Conservation (phyloP, 2,329 filamentous ascomycete genomes). For the Fusarium subtropicale region DNA sequence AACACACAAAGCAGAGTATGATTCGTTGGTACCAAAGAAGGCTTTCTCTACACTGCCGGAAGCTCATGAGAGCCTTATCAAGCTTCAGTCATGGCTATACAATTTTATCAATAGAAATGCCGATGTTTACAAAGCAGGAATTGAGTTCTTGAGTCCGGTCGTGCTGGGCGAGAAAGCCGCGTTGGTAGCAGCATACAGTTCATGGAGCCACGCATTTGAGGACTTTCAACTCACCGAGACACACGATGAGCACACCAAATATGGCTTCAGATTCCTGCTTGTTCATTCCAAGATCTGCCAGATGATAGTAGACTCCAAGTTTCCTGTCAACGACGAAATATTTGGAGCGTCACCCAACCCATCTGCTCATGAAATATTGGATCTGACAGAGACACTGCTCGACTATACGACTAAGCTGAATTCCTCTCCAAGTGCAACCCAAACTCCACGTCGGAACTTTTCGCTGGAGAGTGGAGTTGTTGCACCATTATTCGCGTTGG, state of each 20-base stretch:
- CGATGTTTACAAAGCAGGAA: not conserved
- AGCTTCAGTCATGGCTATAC: slow-evolving; percentile 32
- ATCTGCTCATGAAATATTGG: slow-evolving; percentile 9
- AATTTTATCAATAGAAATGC: slow-evolving; percentile 9
- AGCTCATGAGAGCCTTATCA: slow-evolving; percentile 21
- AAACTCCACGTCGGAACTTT: slow-evolving; percentile 25
- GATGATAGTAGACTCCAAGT: slow-evolving; percentile 28
- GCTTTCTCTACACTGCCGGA: not conserved
- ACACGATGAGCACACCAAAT: not conserved
- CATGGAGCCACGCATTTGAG: slow-evolving; percentile 10
- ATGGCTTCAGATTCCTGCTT: slow-evolving; percentile 4
- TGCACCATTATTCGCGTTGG: slow-evolving; percentile 30
- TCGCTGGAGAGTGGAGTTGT: slow-evolving; percentile 35
- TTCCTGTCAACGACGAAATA: slow-evolving; percentile 9
- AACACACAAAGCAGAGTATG: not conserved
- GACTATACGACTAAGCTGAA: slow-evolving; percentile 1
- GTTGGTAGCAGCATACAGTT: not conserved
- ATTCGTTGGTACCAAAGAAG: too few species aligned
- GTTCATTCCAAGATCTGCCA: slow-evolving; percentile 18
- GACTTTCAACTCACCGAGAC: not conserved
- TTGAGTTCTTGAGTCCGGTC: not conserved
- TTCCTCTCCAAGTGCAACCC: slow-evolving; percentile 8
- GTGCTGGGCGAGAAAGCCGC: slow-evolving; percentile 17
- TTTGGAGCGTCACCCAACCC: slow-evolving; percentile 25
- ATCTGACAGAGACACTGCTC: slow-evolving; percentile 15